Percentiles rank a stretch among this genome's conserved stretches.
Conservation (phyloP, 2,329 filamentous ascomycete species). For the Alternaria burnsii region DNA sequence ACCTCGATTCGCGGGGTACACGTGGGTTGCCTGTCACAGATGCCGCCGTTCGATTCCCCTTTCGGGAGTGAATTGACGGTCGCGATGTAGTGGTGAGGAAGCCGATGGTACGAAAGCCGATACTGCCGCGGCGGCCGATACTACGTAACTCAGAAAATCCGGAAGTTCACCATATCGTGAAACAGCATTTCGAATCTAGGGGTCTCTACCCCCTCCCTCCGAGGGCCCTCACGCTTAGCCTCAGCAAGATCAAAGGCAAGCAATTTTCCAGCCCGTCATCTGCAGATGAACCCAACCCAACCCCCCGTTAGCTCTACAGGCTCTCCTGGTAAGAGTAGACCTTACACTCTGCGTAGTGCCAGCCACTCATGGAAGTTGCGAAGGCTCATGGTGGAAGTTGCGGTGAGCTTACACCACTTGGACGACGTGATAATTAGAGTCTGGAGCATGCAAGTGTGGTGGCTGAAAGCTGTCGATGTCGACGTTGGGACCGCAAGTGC, state of each 20-base stretch:
- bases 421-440: background rate
- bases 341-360: background rate
- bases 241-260: background rate
- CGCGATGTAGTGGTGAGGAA: background rate
- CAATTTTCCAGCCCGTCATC: background rate
- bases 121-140: background rate
- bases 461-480: background rate
- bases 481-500: slow-evolving; percentile 1
- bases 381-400: background rate
- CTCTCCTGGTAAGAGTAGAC: background rate
- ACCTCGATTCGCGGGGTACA: background rate
- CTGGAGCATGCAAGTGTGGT: background rate
- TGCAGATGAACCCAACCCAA: background rate
- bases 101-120: background rate
- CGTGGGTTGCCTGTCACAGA: background rate
- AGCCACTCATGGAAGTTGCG: background rate
- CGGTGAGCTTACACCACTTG: background rate
- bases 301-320: background rate
- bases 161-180: background rate
- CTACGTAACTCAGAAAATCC: background rate
- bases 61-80: background rate
- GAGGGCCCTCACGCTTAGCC: background rate
- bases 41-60: background rate
- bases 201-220: background rate
- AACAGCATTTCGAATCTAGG: background rate